Evolutionary conservation across 164 flowering plant genomes (phyloP), one percentile per base, ranked within the genome.

Genomic region (Magnolia changhungtana): DNA sequence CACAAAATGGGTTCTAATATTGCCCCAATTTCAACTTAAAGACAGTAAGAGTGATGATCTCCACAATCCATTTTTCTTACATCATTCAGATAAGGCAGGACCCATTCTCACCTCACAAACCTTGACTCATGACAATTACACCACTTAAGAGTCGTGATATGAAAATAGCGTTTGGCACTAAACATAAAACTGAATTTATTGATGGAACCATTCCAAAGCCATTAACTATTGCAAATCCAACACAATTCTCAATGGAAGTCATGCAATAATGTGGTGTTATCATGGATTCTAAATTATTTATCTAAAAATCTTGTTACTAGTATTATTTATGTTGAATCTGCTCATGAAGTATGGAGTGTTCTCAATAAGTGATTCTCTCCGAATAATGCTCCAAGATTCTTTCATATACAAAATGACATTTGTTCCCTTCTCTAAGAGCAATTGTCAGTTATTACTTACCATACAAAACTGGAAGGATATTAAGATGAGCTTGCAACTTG

Each of bases 321-420:
- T 13, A 75, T 77, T 1, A 71, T 77, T 4, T 77, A 77, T 71
- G 79, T 70, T 3, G 74, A 77, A 6, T 52, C 74, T 49, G 61
- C 61, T 2, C 10, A 14, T n/a, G 63, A 71, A 0, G 50, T 77
- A 0, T 77, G 75, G 74, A 59, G 1, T 16, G 69, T 71, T 24
- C 70, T 77, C 1, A 0, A 63, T 8, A n/a, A 31, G 5, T n/a
- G 70, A 10, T 77, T 49, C 18, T 71, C 79, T 37, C 79, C 64
- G 50, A 29, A 24, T 0, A 71, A 71, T 16, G 61, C 20, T 45
- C n/a, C 70, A 0, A 7, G 70, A 14, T 20, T 71, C 1, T 71
- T n/a, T 71, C 70, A 77, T 7, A 71, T 77, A 21, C 49, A 71
- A 18, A 64, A 29, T 16, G 37, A 21, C 1, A 64, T 77, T 2